Evolutionary conservation across 805 yeast species (phyloP).

Genomic region (Schizosaccharomyces lindneri): DNA sequence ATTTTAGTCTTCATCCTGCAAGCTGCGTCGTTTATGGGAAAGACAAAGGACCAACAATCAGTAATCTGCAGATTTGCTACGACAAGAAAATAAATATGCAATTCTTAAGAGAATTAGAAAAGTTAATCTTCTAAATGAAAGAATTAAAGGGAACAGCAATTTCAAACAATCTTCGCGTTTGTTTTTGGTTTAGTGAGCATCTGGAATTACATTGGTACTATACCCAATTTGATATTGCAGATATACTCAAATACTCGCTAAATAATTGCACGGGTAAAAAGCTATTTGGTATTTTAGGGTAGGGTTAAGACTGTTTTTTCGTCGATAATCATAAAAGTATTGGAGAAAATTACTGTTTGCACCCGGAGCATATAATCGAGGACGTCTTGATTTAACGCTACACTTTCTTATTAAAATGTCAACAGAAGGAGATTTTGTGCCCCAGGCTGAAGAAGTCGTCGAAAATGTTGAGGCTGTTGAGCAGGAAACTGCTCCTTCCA

Average conservation of each 20-base stretch:
- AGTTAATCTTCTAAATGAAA: too few relatives aligned
- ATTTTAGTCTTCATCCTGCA: conserved; percentile 3
- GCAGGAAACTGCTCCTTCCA: conserved; percentile 59
- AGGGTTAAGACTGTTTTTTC: background rate
- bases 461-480: conserved; percentile 65
- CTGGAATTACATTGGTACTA: too few relatives aligned
- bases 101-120: too few relatives aligned
- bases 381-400: background rate
- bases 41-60: too few relatives aligned
- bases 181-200: too few relatives aligned
- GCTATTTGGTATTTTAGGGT: too few relatives aligned
- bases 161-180: too few relatives aligned
- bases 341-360: background rate
- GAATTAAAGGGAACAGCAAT: too few relatives aligned
- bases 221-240: too few relatives aligned
- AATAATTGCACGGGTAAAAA: background rate
- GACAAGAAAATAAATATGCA: too few relatives aligned
- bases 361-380: conserved; percentile 1
- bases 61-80: too few relatives aligned
- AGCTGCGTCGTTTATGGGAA: conserved; percentile 6
- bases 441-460: conserved; percentile 73
- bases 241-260: background rate
- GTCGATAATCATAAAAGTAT: background rate
- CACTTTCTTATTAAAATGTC: conserved; percentile 23
- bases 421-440: conserved; percentile 25